These are phyloP conservation scores for Hypomyces rosellus DNA, from an alignment of 2,329 filamentous ascomycete genomes.

Conservation along the genomic window DNA sequence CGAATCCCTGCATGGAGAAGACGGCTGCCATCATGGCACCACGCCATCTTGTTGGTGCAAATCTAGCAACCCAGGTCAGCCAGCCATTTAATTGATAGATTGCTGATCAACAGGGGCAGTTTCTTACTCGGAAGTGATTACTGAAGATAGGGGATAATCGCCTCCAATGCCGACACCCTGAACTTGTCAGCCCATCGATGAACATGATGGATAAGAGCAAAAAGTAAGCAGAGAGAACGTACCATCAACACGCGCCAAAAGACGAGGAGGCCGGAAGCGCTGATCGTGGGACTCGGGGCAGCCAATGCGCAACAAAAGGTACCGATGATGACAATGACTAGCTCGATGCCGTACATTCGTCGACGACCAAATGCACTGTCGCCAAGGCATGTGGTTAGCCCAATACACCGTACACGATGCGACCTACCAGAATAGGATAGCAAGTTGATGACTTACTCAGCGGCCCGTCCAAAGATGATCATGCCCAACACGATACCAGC, in stretches of 20 bases:
- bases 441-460: constrained; percentile 44
- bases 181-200: neutral
- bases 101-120: neutral
- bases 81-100: constrained; percentile 16
- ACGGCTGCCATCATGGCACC: constrained; percentile 79
- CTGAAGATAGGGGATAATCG: constrained; percentile 73
- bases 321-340: constrained; percentile 64
- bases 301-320: constrained; percentile 62
- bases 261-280: constrained; percentile 54
- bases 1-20: constrained; percentile 79
- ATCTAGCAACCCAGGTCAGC: constrained; percentile 41
- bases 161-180: constrained; percentile 69
- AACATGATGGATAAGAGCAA: neutral
- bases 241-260: constrained; percentile 74
- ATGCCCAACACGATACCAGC: constrained; percentile 75
- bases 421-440: neutral
- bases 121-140: constrained; percentile 67
- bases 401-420: neutral
- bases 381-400: constrained; percentile 1
- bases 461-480: constrained; percentile 68
- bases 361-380: constrained; percentile 59
- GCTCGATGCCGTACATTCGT: constrained; percentile 75
- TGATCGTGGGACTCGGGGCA: constrained; percentile 54
- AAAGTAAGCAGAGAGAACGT: constrained; percentile 16
- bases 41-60: constrained; percentile 74